These are phyloP conservation scores for Aspergillus sp. DNA, from an alignment of 2,329 filamentous ascomycete genomes.

Conservation along the genomic window DNA sequence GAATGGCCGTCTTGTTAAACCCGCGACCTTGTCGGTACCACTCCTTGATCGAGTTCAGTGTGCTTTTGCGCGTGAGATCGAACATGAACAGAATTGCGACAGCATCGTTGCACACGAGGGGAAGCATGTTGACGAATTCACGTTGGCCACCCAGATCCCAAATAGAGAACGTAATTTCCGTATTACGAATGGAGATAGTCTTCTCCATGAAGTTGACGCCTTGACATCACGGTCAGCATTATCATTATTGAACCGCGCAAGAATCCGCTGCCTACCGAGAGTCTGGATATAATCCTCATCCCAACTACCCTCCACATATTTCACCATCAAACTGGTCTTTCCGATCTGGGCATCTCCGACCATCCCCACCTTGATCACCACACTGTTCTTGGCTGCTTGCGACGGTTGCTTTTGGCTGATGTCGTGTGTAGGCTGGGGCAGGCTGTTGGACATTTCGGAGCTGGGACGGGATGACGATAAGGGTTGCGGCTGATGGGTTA, in stretches of 20 bases:
- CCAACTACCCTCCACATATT: conserved; percentile 99
- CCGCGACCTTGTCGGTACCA: conserved; percentile 97
- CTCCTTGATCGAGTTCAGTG: conserved; percentile 98
- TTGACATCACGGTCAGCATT: conserved; percentile 35
- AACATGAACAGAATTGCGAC: conserved; percentile 99
- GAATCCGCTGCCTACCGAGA: conserved; percentile 58
- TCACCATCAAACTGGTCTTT: conserved; percentile 99
- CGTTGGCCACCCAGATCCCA: conserved; percentile 98
- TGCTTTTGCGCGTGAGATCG: conserved; percentile 95
- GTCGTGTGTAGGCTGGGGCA: conserved; percentile 55
- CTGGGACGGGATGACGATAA: conserved; percentile 49
- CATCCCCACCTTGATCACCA: conserved; percentile 99
- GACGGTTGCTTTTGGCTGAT: conserved; percentile 48
- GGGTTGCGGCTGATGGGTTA: conserved; percentile 43
- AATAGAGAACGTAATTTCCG: conserved; percentile 98
- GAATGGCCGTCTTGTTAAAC: conserved; percentile 99
- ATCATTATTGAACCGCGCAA: neutral
- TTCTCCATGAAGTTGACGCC: conserved; percentile 99
- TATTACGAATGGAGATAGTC: conserved; percentile 98
- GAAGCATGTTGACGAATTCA: conserved; percentile 99
- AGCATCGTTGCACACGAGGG: conserved; percentile 98
- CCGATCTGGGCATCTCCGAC: conserved; percentile 98
- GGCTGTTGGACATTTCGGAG: conserved; percentile 52
- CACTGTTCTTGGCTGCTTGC: conserved; percentile 57
- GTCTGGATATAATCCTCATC: conserved; percentile 99